A percentile compares a stretch with the other conserved stretches of the same genome.
Evolutionary conservation across 2,329 filamentous ascomycete species (phyloP).

Genomic region (Diaporthe sp.): DNA sequence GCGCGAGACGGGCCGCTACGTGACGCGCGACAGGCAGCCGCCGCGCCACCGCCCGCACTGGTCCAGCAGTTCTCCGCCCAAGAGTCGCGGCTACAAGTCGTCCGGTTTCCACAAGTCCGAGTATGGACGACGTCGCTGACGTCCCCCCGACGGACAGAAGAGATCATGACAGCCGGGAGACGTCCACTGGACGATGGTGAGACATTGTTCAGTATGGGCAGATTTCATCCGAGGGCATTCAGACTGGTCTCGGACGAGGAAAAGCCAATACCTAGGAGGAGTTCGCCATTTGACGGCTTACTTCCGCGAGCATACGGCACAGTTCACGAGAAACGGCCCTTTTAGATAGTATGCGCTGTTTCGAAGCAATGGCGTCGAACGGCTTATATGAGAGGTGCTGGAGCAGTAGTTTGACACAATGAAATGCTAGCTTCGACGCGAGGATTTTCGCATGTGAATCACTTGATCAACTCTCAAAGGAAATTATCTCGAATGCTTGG

Average conservation of each 20-base stretch:
- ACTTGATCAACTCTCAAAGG: not conserved
- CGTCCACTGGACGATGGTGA: not conserved
- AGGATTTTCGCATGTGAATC: not conserved
- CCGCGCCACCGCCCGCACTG: not conserved
- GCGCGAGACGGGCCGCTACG: not conserved
- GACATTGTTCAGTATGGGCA: not conserved
- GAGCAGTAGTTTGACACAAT: not conserved
- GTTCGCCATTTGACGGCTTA: not conserved
- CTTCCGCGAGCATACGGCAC: not conserved
- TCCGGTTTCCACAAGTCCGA: not conserved
- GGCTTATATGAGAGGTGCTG: not conserved
- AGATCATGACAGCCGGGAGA: not conserved
- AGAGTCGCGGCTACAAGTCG: not conserved
- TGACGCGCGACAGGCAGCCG: not conserved
- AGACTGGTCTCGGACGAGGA: not conserved
- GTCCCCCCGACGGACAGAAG: not conserved
- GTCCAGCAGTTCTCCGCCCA: not conserved
- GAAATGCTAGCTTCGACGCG: not conserved
- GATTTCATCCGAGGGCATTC: not conserved
- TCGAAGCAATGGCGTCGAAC: not conserved
- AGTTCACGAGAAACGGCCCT: not conserved
- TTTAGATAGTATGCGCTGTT: not conserved
- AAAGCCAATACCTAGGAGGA: too few species aligned
- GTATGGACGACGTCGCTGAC: not conserved
- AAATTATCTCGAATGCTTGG: not conserved